phyloP scores from a whole-genome alignment of 805 yeast genomes.

The Jamesozyma lodderae region DNA sequence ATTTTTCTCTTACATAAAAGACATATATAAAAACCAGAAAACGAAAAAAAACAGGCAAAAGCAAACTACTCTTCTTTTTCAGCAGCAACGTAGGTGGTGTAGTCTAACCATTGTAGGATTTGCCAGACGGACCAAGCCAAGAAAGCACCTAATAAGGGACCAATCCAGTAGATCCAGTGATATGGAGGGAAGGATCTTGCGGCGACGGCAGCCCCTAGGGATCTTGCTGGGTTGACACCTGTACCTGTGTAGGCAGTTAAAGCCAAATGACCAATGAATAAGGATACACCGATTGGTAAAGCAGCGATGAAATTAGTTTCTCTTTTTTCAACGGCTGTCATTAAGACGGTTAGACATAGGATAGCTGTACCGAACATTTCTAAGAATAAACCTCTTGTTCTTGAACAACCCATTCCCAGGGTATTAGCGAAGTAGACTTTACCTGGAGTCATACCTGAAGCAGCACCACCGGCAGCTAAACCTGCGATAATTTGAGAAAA shows the following conservation, averaged over 20 bases:
- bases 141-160: constrained; percentile 66
- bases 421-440: constrained; percentile 59
- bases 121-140: constrained; percentile 63
- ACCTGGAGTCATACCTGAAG: constrained; percentile 79
- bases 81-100: constrained; percentile 40
- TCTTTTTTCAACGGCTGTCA: constrained; percentile 78
- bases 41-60: too few relatives aligned
- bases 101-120: constrained; percentile 53
- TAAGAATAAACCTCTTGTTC: constrained; percentile 65
- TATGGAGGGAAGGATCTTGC: constrained; percentile 64
- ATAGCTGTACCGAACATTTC: constrained; percentile 75
- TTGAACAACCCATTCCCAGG: constrained; percentile 64
- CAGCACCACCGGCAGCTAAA: constrained; percentile 89
- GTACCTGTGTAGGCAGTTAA: constrained; percentile 83
- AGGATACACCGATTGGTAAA: constrained; percentile 70
- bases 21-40: too few relatives aligned
- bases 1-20: too few relatives aligned
- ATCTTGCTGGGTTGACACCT: constrained; percentile 86
- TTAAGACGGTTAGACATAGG: constrained; percentile 66
- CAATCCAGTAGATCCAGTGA: constrained; percentile 92
- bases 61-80: constrained; percentile 10
- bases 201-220: constrained; percentile 77
- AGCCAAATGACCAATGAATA: constrained; percentile 74
- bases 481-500: constrained; percentile 71
- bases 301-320: constrained; percentile 73